phyloP scores from a whole-genome alignment of 2,329 filamentous ascomycete genomes.

The Penicillium corylophilum region DNA sequence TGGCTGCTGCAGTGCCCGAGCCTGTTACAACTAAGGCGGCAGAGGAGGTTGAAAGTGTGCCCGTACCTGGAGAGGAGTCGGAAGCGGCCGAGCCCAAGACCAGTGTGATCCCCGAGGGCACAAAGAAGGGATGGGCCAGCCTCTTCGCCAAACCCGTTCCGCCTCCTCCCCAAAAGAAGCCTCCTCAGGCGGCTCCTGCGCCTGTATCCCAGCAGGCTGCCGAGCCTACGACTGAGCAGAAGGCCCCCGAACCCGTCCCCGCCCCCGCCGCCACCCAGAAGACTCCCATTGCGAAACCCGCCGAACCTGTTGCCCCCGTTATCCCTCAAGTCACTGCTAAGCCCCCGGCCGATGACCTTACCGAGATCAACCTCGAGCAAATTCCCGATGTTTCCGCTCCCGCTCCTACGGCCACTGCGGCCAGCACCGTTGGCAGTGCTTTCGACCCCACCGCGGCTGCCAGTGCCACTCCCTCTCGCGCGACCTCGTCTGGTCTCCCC shows the following conservation, averaged over 20 bases:
- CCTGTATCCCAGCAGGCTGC: slow-evolving; percentile 26
- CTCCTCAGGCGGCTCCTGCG: slow-evolving; percentile 35
- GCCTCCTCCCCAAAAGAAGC: slow-evolving; percentile 49
- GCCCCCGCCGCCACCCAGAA: slow-evolving; percentile 34
- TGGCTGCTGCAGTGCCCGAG: slow-evolving; percentile 16
- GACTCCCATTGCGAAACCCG: slow-evolving; percentile 39
- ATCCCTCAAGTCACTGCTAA: slow-evolving; percentile 51
- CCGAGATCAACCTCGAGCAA: slow-evolving; percentile 88
- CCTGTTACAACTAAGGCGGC: slow-evolving; percentile 11
- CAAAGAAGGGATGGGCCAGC: slow-evolving; percentile 65
- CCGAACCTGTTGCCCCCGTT: slow-evolving; percentile 33
- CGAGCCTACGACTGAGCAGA: slow-evolving; percentile 31
- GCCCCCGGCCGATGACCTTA: slow-evolving; percentile 78
- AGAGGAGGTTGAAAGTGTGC: slow-evolving; percentile 24
- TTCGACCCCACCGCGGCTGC: slow-evolving; percentile 68
- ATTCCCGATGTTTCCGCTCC: slow-evolving; percentile 78
- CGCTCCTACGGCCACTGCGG: slow-evolving; percentile 75
- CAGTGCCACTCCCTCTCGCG: slow-evolving; percentile 52
- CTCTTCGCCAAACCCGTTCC: slow-evolving; percentile 67
- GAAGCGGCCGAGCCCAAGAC: slow-evolving; percentile 32
- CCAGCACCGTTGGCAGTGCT: slow-evolving; percentile 85
- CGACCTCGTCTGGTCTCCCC: slow-evolving; percentile 70
- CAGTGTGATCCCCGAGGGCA: slow-evolving; percentile 38
- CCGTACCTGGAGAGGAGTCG: slow-evolving; percentile 23
- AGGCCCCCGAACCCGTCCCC: slow-evolving; percentile 45